Base-by-base conservation (phyloP, 768 basidiomycete genomes). In the Lactarius hatsudake region DNA sequence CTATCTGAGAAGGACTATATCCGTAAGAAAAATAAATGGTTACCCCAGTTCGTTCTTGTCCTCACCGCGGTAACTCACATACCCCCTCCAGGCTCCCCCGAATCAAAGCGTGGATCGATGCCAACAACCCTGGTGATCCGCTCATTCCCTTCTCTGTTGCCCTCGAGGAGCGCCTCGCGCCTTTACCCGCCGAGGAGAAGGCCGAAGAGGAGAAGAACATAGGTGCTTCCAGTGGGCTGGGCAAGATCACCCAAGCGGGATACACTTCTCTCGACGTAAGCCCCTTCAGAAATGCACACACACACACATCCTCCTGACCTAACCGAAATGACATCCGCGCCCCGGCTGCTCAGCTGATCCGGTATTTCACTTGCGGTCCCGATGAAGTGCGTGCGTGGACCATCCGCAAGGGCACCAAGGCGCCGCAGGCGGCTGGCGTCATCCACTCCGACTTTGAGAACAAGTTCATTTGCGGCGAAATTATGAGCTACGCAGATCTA, bases 11-110 rank as follows among this genome's bases (percentile, higher is more conserved):
- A 86, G 71, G 97, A 99, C 76, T 99, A 92, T 73, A 79, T 93
- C 67, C 89, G 97, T 70, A 98, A 98, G 80, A 98, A 98, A 87
- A 98, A 98, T 82, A 98, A 98, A 83, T 98, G 97, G 96, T 90
- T 53, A 66, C 51, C 75, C 71, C 23, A 26, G 48, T 45, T 51
- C 26, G 17, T 34, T 53, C 51, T 23, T 23, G 20, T 54, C 18
- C 26, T 15, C 5, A 3, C 58, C 23, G 42, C 57, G 48, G 28
- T 32, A 9, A 59, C 23, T 43, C 4, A 3, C 61, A 23, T 13
- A 15, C 28, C 55, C 56, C 53, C 57, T 18, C 18, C 64, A 93
- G 91, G 93, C 79, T 98, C 38, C 85, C 95, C 23, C 97, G 96
- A 81, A 98, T 98, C 83, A 98, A 98, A 77, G 91, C 79, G 34